phyloP scores from a whole-genome alignment of 2,329 filamentous ascomycete genomes.

The Incumbomyces lentus region DNA sequence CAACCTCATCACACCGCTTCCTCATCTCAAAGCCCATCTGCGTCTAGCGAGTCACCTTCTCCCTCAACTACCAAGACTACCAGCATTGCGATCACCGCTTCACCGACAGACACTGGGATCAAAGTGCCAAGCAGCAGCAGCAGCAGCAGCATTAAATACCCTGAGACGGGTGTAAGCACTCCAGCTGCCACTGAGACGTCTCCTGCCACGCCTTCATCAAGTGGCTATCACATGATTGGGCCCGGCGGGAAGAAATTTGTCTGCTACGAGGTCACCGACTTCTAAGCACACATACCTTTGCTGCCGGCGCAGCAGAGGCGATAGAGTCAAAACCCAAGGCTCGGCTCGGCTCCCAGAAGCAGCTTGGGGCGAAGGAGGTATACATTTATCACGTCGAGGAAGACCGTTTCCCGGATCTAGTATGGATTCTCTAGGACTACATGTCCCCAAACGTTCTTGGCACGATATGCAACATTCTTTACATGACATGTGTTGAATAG shows the following conservation, averaged over 20 bases:
- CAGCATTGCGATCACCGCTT: neutral
- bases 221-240: conserved; percentile 2
- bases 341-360: too few relatives aligned
- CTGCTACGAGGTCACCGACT: conserved; percentile 3
- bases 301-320: neutral
- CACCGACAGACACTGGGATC: neutral
- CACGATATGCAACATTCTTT: too few relatives aligned
- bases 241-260: conserved; percentile 1
- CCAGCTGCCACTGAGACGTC: neutral
- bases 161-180: neutral
- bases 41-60: neutral
- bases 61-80: neutral
- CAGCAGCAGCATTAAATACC: too few relatives aligned
- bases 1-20: neutral
- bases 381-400: too few relatives aligned
- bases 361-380: too few relatives aligned
- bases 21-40: neutral
- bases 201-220: neutral
- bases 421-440: too few relatives aligned
- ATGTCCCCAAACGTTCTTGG: too few relatives aligned
- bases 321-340: neutral
- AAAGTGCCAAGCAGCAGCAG: neutral
- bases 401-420: too few relatives aligned
- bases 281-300: neutral
- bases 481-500: too few relatives aligned